Evolutionary conservation across 2,329 filamentous ascomycete genomes (phyloP), one percentile per base, ranked within the genome.

Genomic region (Cylindrodendrum hubeiense): DNA sequence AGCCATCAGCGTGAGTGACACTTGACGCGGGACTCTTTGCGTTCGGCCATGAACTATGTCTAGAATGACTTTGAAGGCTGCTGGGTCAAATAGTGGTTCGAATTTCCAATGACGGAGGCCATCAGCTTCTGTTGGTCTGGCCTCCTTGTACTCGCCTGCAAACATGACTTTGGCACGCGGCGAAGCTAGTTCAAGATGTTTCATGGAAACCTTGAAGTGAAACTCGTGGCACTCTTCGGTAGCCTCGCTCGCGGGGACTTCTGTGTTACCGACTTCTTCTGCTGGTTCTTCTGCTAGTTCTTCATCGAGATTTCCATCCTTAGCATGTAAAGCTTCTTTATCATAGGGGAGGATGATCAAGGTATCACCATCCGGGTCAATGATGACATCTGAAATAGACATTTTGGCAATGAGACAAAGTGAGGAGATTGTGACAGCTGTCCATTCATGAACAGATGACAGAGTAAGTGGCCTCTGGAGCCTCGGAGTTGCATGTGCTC

Each of bases 31-130:
- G 26, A 70, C 28, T 0, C 60, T 22, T 0, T 56, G 49, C 1
- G 58, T 64, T n/a, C 70, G 39, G 9, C 57, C 58, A 26, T 72
- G 70, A 3, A 72, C 52, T 34, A 68, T 68, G 13, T 49, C 52
- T 59, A 72, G 43, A 6, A 71, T 65, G 5, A 58, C 53, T 30
- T 61, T 26, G 21, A 71, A 72, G 3, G 68, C 68, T 30, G n/a
- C 39, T 12, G 63, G 56, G 12, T 70, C 59, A 19, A 72, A 72
- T 0, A 68, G 26, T 6, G 65, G 58, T 22, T 65, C 67, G 30
- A 72, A 60, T 39, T 52, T 41, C 61, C 61, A 65, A 8, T 64
- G 52, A 4, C 41, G 33, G 7, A 50, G 17, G 4, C 61, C 56
- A 19, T 67, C 61, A 0, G 9, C 10, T 7, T 4, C 5, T 19